phyloP scores from a whole-genome alignment of 371 early-diverging fungal species.

The Dentiscutata heterogama region DNA sequence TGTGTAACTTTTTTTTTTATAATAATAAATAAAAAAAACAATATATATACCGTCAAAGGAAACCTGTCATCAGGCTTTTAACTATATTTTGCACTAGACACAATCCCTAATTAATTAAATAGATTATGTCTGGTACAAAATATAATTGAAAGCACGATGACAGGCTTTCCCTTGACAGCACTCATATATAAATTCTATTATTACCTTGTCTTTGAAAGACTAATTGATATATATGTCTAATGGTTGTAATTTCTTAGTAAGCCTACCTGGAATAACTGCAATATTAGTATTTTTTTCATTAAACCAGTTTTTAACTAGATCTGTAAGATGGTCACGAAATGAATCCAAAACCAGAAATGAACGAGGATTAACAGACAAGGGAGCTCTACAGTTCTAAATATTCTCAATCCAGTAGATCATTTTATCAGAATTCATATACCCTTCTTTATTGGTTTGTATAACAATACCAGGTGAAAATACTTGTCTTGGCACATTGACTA shows the following conservation, averaged over 20 bases:
- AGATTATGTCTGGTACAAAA: no score
- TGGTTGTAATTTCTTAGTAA: background rate
- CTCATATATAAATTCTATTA: no score
- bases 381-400: background rate
- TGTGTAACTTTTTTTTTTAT: background rate
- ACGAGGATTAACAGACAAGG: background rate
- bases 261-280: background rate
- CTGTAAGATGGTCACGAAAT: background rate
- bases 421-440: background rate
- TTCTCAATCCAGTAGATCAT: background rate
- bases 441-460: background rate
- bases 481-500: background rate
- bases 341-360: background rate
- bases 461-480: background rate
- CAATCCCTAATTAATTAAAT: no score
- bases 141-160: no score
- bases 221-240: background rate
- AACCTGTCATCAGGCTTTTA: no score
- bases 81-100: no score
- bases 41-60: no score
- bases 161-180: no score
- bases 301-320: background rate
- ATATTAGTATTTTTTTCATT: no score
- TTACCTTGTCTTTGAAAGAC: conserved; percentile 1
- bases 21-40: no score